phyloP scores from a whole-genome alignment of 768 basidiomycete genomes.

The Boletus bicolor region DNA sequence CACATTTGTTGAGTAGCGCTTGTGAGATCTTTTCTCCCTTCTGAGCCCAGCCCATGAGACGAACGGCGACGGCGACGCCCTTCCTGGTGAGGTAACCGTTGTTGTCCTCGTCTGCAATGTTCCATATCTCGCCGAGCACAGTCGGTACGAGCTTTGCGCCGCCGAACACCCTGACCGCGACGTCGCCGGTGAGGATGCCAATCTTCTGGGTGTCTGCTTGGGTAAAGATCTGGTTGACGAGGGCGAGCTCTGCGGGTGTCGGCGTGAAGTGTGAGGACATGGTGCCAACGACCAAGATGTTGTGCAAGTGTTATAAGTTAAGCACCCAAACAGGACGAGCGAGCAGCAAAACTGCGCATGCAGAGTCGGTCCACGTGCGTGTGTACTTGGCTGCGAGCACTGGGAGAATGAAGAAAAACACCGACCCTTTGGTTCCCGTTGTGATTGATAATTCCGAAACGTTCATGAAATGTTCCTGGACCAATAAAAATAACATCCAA shows the following conservation, averaged over 20 bases:
- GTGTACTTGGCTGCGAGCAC: not conserved
- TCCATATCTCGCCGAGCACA: slow-evolving; percentile 91
- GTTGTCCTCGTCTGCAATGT: slow-evolving; percentile 87
- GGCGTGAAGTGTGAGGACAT: slow-evolving; percentile 47
- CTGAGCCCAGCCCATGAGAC: slow-evolving; percentile 92
- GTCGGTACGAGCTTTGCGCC: slow-evolving; percentile 77
- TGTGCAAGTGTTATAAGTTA: slow-evolving; percentile 23
- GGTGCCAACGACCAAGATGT: slow-evolving; percentile 1
- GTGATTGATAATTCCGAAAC: not conserved
- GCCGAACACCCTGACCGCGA: slow-evolving; percentile 82
- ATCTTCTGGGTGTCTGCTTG: slow-evolving; percentile 74
- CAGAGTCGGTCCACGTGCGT: slow-evolving; percentile 4
- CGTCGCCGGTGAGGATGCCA: slow-evolving; percentile 85
- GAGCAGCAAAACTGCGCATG: slow-evolving; percentile 18
- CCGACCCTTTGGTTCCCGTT: not conserved
- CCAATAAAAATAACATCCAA: not conserved
- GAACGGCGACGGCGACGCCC: slow-evolving; percentile 82
- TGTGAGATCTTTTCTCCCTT: slow-evolving; percentile 68
- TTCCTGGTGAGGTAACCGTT: slow-evolving; percentile 89
- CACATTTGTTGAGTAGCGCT: slow-evolving; percentile 69
- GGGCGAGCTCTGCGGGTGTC: slow-evolving; percentile 47
- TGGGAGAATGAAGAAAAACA: not conserved
- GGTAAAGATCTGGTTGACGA: slow-evolving; percentile 71
- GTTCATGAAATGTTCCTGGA: no score
- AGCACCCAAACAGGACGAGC: not conserved